A percentile compares a stretch with the other conserved stretches of the same genome.
Evolutionary conservation across 768 basidiomycete genomes (phyloP).

Genomic region (Russula dissimulans): DNA sequence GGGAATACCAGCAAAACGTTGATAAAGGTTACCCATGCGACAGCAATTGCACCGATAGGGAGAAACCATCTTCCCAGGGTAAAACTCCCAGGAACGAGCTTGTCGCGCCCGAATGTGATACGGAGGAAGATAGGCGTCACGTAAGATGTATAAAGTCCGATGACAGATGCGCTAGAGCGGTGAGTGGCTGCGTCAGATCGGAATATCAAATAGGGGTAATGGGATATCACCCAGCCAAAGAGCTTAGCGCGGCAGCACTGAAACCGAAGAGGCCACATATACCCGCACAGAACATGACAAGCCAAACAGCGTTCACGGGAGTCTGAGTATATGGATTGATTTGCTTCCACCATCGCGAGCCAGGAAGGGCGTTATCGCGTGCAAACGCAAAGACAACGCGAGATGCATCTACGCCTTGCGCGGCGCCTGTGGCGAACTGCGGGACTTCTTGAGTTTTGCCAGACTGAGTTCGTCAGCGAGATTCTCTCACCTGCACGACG

Average conservation of each 20-base stretch:
- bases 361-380: slow-evolving; percentile 63
- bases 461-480: slow-evolving; percentile 12
- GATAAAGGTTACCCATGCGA: slow-evolving; percentile 59
- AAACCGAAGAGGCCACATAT: slow-evolving; percentile 60
- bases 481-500: slow-evolving; percentile 40
- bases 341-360: slow-evolving; percentile 60
- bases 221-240: slow-evolving; percentile 51
- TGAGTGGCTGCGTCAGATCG: neutral
- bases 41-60: slow-evolving; percentile 51
- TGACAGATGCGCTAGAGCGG: slow-evolving; percentile 50
- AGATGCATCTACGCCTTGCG: slow-evolving; percentile 66
- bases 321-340: slow-evolving; percentile 53
- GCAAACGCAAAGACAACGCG: slow-evolving; percentile 71
- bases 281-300: slow-evolving; percentile 49
- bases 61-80: slow-evolving; percentile 50
- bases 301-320: slow-evolving; percentile 69
- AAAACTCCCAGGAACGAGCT: slow-evolving; percentile 51
- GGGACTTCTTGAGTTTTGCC: slow-evolving; percentile 14
- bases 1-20: slow-evolving; percentile 46
- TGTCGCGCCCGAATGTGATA: slow-evolving; percentile 57
- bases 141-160: slow-evolving; percentile 63
- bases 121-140: slow-evolving; percentile 60
- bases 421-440: slow-evolving; percentile 64
- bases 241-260: slow-evolving; percentile 50
- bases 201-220: neutral